Evolutionary conservation across 306 rosid genomes (phyloP).

Genomic region (Vachellia collinsii): DNA sequence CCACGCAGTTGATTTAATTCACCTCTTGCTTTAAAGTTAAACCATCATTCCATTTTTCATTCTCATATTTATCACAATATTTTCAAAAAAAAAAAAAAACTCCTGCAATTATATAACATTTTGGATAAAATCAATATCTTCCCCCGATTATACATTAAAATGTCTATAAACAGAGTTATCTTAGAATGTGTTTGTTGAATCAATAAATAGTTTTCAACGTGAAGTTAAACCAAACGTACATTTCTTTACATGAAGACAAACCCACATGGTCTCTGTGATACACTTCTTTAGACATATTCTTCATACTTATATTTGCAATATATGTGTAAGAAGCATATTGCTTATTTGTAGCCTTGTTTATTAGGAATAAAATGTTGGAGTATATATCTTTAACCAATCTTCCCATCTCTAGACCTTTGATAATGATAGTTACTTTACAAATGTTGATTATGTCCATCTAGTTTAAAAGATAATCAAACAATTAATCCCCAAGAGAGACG

Average conservation of each 20-base stretch:
- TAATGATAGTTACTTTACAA: not conserved
- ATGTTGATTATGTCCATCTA: not conserved
- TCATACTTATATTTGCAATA: too few species aligned
- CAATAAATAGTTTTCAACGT: not conserved
- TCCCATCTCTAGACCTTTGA: not conserved
- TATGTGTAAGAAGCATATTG: not conserved
- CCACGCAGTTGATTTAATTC: not conserved
- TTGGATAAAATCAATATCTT: not conserved
- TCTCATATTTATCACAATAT: not conserved
- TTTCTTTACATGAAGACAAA: not conserved
- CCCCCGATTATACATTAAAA: not conserved
- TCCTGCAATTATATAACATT: not conserved
- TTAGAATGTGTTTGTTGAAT: not conserved
- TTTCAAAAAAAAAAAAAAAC: not conserved
- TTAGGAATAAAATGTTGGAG: too few species aligned
- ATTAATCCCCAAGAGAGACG: not conserved
- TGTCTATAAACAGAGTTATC: not conserved
- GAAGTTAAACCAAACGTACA: not conserved
- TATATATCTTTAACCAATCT: not conserved
- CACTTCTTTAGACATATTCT: not conserved
- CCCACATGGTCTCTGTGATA: not conserved
- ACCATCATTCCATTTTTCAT: not conserved
- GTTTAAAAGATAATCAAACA: not conserved
- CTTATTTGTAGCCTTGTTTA: not conserved
- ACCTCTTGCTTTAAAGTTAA: not conserved